phyloP scores from a whole-genome alignment of 352 stramenopile genomes.

The Phytophthora pinifolia region DNA sequence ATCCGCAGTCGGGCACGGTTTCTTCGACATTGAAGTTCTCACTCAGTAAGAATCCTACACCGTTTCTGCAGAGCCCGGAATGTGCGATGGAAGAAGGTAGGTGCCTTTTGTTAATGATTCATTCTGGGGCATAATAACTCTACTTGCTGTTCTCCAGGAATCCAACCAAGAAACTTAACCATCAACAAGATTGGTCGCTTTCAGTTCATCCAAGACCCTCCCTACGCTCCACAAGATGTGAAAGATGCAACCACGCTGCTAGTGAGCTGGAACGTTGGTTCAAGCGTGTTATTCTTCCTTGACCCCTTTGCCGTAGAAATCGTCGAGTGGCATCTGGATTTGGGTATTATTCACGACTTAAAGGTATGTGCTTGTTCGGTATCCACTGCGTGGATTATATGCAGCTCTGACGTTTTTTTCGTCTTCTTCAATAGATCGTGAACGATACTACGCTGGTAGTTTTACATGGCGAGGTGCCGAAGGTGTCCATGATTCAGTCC shows the following conservation, averaged over 20 bases:
- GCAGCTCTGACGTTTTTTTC: not conserved
- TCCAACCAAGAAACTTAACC: conserved; percentile 71
- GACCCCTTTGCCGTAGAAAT: conserved; percentile 84
- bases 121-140: conserved; percentile 1
- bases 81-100: conserved; percentile 61
- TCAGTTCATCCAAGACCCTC: conserved; percentile 65
- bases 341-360: conserved; percentile 83
- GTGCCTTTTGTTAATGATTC: not conserved
- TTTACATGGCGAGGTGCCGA: conserved; percentile 71
- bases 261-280: conserved; percentile 81
- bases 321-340: conserved; percentile 86
- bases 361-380: conserved; percentile 43
- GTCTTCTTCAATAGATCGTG: conserved; percentile 44
- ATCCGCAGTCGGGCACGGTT: conserved; percentile 72
- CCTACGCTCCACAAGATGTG: conserved; percentile 45
- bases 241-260: conserved; percentile 53
- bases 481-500: conserved; percentile 73
- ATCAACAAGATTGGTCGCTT: conserved; percentile 82
- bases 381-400: not conserved
- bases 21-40: conserved; percentile 87
- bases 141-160: conserved; percentile 21
- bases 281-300: conserved; percentile 81
- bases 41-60: conserved; percentile 59
- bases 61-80: conserved; percentile 58
- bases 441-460: conserved; percentile 69